A percentile compares a stretch with the other conserved stretches of the same genome.
Evolutionary conservation across 1,139 yeast species (phyloP).

Genomic region (Nakaseomyces uthaithaninus): DNA sequence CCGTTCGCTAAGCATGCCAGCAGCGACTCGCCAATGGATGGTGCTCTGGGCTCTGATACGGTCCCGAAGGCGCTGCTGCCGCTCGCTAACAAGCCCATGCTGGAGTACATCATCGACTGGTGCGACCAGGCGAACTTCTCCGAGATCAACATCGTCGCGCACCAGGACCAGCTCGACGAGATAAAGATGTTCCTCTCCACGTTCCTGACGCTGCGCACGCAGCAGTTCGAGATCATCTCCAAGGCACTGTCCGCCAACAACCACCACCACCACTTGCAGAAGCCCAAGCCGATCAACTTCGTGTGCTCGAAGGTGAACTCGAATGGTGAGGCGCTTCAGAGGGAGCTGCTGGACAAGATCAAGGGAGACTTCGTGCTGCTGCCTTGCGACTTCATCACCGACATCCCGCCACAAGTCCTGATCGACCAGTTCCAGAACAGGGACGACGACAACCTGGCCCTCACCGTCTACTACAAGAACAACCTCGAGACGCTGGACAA

Average conservation of each 20-base stretch:
- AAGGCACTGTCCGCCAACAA: slow-evolving; percentile 20
- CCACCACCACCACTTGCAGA: slow-evolving; percentile 26
- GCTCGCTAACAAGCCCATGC: slow-evolving; percentile 83
- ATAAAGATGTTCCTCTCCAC: slow-evolving; percentile 22
- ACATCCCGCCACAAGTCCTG: slow-evolving; percentile 81
- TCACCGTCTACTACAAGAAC: slow-evolving; percentile 56
- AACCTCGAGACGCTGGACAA: slow-evolving; percentile 46
- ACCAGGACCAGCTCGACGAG: slow-evolving; percentile 32
- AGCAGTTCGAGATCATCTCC: slow-evolving; percentile 25
- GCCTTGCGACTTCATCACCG: slow-evolving; percentile 91
- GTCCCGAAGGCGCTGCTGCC: slow-evolving; percentile 80
- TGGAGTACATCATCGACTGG: slow-evolving; percentile 86
- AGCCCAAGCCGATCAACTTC: slow-evolving; percentile 39
- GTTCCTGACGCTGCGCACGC: slow-evolving; percentile 23
- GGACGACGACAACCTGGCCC: slow-evolving; percentile 55
- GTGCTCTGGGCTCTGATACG: slow-evolving; percentile 1
- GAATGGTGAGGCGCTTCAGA: slow-evolving; percentile 57
- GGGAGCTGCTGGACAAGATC: slow-evolving; percentile 40
- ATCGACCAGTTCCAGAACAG: slow-evolving; percentile 76
- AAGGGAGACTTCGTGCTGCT: slow-evolving; percentile 59
- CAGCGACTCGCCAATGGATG: not conserved
- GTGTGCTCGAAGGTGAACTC: slow-evolving; percentile 41
- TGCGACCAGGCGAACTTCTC: slow-evolving; percentile 79
- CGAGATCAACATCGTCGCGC: slow-evolving; percentile 48
- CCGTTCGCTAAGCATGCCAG: slow-evolving; percentile 48